Base-by-base conservation (phyloP, 1,284 basidiomycete genomes). In the Moesziomyces antarcticus region DNA sequence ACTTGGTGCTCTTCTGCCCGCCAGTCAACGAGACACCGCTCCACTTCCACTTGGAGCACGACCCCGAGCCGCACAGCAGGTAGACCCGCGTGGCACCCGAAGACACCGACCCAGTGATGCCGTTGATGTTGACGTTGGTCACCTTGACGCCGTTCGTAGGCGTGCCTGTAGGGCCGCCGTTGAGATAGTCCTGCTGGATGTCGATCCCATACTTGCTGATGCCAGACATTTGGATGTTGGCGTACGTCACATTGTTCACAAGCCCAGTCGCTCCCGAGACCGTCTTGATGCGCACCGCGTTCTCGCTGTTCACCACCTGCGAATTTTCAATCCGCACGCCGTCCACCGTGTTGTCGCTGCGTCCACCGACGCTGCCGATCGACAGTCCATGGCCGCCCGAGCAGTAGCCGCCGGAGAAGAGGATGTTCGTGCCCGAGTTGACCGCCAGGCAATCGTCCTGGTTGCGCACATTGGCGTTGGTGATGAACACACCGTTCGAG, bases 401-500 rank as follows among this genome's bases (percentile, higher is more conserved):
- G 53, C 72, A 75, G 47, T 42, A 50, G 6, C 48, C 56, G 22
- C 55, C 48, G 1, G 47, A 40, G 46, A 67, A 66, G 35, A 61
- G 5, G 13, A 73, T 63, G 53, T 64, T 41, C n/a, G 33, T 60
- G 7, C 65, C 71, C 35, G 57, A 61, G 56, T 69, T 73, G 57
- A 73, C 25, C 14, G 70, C 70, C 3, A 73, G 41, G 43, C 70
- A 73, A 47, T 73, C 70, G 30, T 73, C 70, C 51, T 67, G 64
- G 50, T 67, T 64, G 50, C 47, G 49, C 3, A 72, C 56, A 14
- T n/a, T 50, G 27, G 58, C 51, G 22, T 54, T 53, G 18, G 54
- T 56, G 49, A 69, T 69, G 41, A 21, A 55, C 3, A 57, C 58
- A n/a, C 58, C 53, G 18, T 59, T 30, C 33, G 58, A 66, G 51